phyloP scores from a whole-genome alignment of 2,329 filamentous ascomycete species.

The Macrophomina pseudophaseolina region DNA sequence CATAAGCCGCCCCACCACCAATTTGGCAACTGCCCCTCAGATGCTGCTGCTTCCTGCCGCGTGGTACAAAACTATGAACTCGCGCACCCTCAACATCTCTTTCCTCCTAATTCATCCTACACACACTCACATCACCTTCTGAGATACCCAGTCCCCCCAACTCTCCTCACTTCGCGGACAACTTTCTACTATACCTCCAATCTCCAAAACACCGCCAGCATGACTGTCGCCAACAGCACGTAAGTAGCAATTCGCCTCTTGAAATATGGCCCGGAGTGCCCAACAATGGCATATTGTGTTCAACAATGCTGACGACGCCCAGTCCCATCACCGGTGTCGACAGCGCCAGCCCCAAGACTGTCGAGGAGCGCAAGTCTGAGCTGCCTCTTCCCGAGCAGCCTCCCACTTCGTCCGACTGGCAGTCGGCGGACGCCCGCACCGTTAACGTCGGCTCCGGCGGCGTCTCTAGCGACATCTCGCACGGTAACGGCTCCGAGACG shows the following conservation, averaged over 20 bases:
- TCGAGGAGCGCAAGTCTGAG: constrained; percentile 71
- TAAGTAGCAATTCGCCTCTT: neutral
- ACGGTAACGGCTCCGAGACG: constrained; percentile 57
- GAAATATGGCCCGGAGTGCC: no score
- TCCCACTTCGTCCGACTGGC: constrained; percentile 76
- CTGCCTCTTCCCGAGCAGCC: constrained; percentile 81
- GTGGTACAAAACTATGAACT: constrained; percentile 13
- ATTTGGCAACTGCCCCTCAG: neutral
- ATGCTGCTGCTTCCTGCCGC: neutral
- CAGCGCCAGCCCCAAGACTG: constrained; percentile 76
- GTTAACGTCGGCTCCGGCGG: constrained; percentile 73
- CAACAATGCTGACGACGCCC: neutral
- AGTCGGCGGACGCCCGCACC: constrained; percentile 70
- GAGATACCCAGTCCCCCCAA: neutral
- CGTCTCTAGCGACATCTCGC: constrained; percentile 40
- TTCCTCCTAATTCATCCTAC: neutral
- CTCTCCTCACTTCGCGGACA: neutral
- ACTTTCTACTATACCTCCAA: neutral
- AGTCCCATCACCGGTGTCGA: constrained; percentile 77
- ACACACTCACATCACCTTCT: neutral
- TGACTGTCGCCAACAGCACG: constrained; percentile 21
- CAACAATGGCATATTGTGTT: no score
- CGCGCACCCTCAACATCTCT: neutral
- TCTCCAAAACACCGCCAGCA: constrained; percentile 13
- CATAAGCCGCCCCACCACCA: constrained; percentile 21